Evolutionary conservation across 257 asterid genomes (phyloP).

Genomic region (Penstemon davidsonii): DNA sequence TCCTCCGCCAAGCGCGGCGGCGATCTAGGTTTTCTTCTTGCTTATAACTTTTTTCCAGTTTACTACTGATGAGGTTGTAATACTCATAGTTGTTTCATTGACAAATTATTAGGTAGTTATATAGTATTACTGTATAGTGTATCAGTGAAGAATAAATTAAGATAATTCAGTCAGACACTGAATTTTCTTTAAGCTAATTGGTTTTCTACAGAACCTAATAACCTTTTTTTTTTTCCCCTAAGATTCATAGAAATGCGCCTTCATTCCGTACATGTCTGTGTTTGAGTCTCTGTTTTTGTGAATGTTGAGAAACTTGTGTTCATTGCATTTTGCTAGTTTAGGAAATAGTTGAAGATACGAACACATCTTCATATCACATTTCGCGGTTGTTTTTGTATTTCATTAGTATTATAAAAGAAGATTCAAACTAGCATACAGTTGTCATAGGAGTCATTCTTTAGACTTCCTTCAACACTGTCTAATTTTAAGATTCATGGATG

Average conservation of each 20-base stretch:
- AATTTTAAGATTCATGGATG: too few species aligned
- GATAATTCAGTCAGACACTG: not conserved
- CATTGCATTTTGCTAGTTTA: too few species aligned
- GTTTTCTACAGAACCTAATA: not conserved
- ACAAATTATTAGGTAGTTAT: too few species aligned
- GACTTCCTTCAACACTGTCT: too few species aligned
- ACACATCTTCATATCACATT: too few species aligned
- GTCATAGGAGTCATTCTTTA: too few species aligned
- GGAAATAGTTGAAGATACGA: too few species aligned
- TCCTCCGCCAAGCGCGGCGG: slow-evolving; percentile 98
- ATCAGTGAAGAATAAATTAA: not conserved
- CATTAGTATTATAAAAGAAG: too few species aligned
- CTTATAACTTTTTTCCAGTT: not conserved
- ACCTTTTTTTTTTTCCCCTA: not conserved
- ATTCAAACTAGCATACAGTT: too few species aligned
- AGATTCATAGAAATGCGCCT: too few species aligned
- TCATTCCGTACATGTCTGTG: too few species aligned
- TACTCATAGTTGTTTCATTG: slow-evolving; percentile 3
- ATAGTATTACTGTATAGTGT: not conserved
- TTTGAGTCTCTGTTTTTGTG: not conserved
- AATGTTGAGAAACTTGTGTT: not conserved
- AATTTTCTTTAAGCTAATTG: not conserved
- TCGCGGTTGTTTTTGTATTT: too few species aligned
- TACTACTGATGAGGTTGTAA: slow-evolving; percentile 6
- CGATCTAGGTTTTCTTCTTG: slow-evolving; percentile 67